These are phyloP conservation scores for Pythium brachiatum DNA, from an alignment of 352 stramenopile genomes.

Conservation along the genomic window DNA sequence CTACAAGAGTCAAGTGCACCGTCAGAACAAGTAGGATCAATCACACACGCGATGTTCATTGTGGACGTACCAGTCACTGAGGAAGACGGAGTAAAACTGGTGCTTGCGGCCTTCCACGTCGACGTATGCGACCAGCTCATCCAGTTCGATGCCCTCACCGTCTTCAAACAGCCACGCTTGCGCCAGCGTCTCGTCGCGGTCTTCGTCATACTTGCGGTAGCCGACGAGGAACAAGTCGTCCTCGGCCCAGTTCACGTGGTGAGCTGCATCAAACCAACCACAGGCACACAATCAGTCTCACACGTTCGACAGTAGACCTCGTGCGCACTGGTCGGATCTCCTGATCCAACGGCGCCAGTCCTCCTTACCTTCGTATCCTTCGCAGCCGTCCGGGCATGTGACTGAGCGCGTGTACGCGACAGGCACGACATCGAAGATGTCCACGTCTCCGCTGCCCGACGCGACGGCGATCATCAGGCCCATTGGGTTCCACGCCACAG, in stretches of 20 bases:
- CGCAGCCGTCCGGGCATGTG: constrained; percentile 36
- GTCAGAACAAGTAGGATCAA: constrained; percentile 1
- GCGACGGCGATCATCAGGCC: constrained; percentile 47
- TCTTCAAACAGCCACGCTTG: constrained; percentile 59
- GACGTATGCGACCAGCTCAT: constrained; percentile 64
- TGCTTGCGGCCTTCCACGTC: constrained; percentile 53
- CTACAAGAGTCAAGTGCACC: constrained; percentile 16
- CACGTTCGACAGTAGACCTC: not conserved
- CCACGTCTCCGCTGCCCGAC: constrained; percentile 32
- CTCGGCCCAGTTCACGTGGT: constrained; percentile 77
- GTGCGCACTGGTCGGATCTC: no score
- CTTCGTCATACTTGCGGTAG: constrained; percentile 51
- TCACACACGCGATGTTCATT: no score
- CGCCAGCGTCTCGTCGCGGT: constrained; percentile 51
- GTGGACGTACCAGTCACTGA: constrained; percentile 53
- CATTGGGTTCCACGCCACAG: constrained; percentile 46
- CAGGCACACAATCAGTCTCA: no score
- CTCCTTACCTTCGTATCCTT: constrained; percentile 35
- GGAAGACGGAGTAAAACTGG: constrained; percentile 63
- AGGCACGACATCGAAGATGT: constrained; percentile 31
- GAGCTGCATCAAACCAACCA: constrained; percentile 32
- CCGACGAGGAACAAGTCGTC: constrained; percentile 61
- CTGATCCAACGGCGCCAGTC: no score
- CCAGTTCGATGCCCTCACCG: constrained; percentile 44
- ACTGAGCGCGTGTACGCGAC: constrained; percentile 37